Percentiles rank a stretch among this genome's conserved stretches.
Evolutionary conservation across 257 asterid genomes (phyloP).

Genomic region (Scutellaria barbata): DNA sequence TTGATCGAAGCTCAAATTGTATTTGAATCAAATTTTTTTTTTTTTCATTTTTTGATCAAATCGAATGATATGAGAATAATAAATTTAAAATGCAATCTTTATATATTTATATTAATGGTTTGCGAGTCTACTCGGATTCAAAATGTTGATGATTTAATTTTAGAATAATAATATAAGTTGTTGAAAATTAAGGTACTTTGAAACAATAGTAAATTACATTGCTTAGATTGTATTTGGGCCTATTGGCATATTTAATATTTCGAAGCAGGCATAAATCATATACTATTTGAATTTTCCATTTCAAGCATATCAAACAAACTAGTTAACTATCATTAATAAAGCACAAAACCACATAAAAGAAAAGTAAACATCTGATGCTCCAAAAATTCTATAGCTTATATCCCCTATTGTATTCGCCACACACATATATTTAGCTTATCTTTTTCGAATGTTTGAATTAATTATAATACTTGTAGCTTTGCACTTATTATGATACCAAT

Average conservation of each 20-base stretch:
- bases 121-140: not conserved
- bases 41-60: no score
- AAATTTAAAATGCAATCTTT: no score
- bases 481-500: not conserved
- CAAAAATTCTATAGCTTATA: not conserved
- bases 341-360: slow-evolving; percentile 19
- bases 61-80: no score
- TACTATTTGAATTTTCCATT: not conserved
- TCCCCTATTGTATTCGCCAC: not conserved
- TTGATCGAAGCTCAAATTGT: no score
- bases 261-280: no score
- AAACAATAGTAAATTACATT: not conserved
- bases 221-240: not conserved
- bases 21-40: no score
- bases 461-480: slow-evolving; percentile 16
- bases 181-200: not conserved
- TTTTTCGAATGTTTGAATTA: not conserved
- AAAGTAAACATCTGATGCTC: slow-evolving; percentile 23
- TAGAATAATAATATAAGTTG: not conserved
- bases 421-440: slow-evolving; percentile 11
- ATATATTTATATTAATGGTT: no score
- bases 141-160: not conserved
- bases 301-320: slow-evolving; percentile 8
- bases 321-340: not conserved
- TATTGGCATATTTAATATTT: no score